Evolutionary conservation across 2,329 filamentous ascomycete species (phyloP), one percentile per base, ranked within the genome.

Genomic region (Phialophora chinensis): DNA sequence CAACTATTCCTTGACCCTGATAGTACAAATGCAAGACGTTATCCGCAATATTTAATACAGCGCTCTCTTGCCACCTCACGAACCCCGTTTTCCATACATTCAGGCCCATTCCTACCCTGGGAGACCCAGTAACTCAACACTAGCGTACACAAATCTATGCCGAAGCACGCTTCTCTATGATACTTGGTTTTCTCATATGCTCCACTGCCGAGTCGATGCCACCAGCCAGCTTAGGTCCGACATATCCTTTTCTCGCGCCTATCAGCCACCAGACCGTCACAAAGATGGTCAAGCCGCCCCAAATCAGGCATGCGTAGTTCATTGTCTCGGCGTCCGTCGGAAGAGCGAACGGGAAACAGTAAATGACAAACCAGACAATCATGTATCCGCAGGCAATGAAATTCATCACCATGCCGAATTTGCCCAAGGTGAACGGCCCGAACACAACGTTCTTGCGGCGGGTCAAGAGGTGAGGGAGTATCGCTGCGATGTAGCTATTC

Each of bases 361-460:
- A 88, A 65, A 88, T 83, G n/a, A 86, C 77, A 61, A 85, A 79
- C 70, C 87, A 88, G 23, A 86, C 76, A 1, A 81, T 72, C 62
- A 88, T 87, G 61, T 87, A 83, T 49, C 83, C 71, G 17, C 85
- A 83, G 6, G 84, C 79, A 4, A 83, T 68, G 11, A 76, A 63
- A 70, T 88, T 88, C 71, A 88, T 72, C 1, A 77, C 66, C 49
- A 77, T 82, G 1, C 86, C 86, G n/a, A 81, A 73, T 4, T 73
- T 78, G 8, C 85, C 83, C 59, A 88, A 80, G 70, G 81, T 81
- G 75, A 88, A 88, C 1, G 82, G 81, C 0, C 85, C 86, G 38
- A 66, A 69, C 3, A 80, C 80, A 63, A 88, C 84, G 62, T 84
- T 80, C 35, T 78, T 81, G 7, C 86, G 81, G 5, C 82, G 78